phyloP scores from a whole-genome alignment of 352 stramenopile genomes.

The Thalassiosira hispida region DNA sequence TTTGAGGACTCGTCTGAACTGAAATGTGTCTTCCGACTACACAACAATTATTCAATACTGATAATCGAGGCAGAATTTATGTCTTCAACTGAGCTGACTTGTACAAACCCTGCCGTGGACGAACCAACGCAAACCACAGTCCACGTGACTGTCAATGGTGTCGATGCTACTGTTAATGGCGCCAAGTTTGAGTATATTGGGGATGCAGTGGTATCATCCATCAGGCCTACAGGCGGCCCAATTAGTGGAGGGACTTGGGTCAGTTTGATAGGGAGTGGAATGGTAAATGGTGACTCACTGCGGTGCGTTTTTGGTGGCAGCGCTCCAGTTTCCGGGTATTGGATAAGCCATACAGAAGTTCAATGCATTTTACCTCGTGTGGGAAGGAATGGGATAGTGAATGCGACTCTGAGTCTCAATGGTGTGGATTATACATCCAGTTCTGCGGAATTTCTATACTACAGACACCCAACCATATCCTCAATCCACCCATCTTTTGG shows the following conservation, averaged over 20 bases:
- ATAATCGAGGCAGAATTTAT: conserved; percentile 17
- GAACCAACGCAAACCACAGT: conserved; percentile 14
- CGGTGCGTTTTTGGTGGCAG: conserved; percentile 74
- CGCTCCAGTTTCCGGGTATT: conserved; percentile 39
- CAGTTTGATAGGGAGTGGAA: conserved; percentile 40
- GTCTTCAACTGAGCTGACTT: conserved; percentile 32
- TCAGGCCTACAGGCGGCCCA: conserved; percentile 28
- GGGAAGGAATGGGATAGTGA: conserved; percentile 27
- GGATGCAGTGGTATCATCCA: conserved; percentile 32
- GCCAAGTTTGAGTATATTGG: conserved; percentile 39
- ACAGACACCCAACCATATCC: conserved; percentile 45
- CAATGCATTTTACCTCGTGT: conserved; percentile 57
- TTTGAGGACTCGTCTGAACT: conserved; percentile 42
- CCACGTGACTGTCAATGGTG: conserved; percentile 54
- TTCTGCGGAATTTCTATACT: conserved; percentile 85
- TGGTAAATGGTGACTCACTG: conserved; percentile 59
- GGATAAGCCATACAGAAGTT: conserved; percentile 60
- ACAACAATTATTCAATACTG: conserved; percentile 16
- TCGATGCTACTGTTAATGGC: conserved; percentile 43
- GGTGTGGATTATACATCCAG: conserved; percentile 88
- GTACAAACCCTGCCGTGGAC: conserved; percentile 17
- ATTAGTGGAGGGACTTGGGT: conserved; percentile 46
- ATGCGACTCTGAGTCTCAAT: conserved; percentile 88
- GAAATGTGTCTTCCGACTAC: conserved; percentile 32
- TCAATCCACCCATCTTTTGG: conserved; percentile 55